phyloP scores from a whole-genome alignment of 1,284 basidiomycete species.

The Papiliotrema terrestris region DNA sequence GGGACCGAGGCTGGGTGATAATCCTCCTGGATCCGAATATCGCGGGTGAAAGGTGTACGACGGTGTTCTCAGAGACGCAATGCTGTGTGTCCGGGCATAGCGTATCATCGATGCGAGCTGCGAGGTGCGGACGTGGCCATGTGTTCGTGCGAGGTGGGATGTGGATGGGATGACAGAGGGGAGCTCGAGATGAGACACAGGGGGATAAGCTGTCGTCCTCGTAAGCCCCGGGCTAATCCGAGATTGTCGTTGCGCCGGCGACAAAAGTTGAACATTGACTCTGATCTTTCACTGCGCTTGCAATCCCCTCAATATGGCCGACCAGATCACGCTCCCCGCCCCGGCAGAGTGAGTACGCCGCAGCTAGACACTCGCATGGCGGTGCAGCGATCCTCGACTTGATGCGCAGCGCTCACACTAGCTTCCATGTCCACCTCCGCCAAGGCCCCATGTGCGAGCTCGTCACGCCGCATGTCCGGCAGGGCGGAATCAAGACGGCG shows the following conservation, averaged over 20 bases:
- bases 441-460: conserved; percentile 78
- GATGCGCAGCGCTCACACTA: conserved; percentile 23
- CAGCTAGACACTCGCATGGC: not conserved
- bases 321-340: conserved; percentile 55
- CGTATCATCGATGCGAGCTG: not conserved
- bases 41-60: too few species aligned
- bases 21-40: too few species aligned
- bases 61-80: too few species aligned
- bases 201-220: too few species aligned
- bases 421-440: conserved; percentile 94
- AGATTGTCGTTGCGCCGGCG: too few species aligned
- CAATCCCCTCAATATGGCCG: conserved; percentile 4
- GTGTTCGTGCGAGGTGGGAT: not conserved
- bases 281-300: not conserved
- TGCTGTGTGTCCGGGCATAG: not conserved
- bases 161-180: not conserved
- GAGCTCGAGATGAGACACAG: too few species aligned
- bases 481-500: conserved; percentile 84
- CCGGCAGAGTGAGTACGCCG: conserved; percentile 65
- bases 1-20: too few species aligned
- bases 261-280: too few species aligned
- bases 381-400: not conserved
- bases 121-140: not conserved
- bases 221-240: too few species aligned
- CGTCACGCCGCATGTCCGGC: conserved; percentile 83